Evolutionary conservation across 2,329 filamentous ascomycete species (phyloP).

Genomic region (Madurella mycetomatis): DNA sequence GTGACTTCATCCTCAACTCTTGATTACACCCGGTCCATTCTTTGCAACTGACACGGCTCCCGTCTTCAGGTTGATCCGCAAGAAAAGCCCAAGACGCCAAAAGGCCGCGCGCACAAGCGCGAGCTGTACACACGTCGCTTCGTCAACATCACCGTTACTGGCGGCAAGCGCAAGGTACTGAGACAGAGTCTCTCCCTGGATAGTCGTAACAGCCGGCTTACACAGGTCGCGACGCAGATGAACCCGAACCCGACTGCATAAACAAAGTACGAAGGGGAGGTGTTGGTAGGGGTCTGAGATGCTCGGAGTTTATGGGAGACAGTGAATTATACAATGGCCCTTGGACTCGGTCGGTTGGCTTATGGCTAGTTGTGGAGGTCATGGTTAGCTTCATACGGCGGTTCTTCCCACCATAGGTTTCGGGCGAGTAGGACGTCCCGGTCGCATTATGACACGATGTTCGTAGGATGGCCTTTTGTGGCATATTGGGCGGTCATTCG

Average conservation of each 20-base stretch:
- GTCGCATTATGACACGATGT: constrained; percentile 19
- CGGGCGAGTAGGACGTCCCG: constrained; percentile 21
- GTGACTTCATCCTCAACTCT: neutral
- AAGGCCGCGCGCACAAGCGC: constrained; percentile 97
- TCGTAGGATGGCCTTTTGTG: neutral
- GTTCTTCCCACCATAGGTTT: constrained; percentile 15
- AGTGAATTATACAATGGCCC: constrained; percentile 8
- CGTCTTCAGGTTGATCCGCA: constrained; percentile 67
- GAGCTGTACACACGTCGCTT: constrained; percentile 95
- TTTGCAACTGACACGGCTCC: neutral
- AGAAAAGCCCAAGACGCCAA: constrained; percentile 96
- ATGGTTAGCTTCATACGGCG: constrained; percentile 1
- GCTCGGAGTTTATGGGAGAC: neutral
- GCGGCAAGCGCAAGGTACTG: constrained; percentile 94
- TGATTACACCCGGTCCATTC: neutral
- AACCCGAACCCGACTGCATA: constrained; percentile 27
- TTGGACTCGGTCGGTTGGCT: constrained; percentile 13
- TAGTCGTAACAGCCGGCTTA: neutral
- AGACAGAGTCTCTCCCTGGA: neutral
- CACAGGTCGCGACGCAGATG: constrained; percentile 20
- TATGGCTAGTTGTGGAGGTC: neutral
- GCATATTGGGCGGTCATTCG: constrained; percentile 1
- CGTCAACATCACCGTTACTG: constrained; percentile 92
- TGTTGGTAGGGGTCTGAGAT: neutral
- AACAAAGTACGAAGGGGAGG: neutral